phyloP scores from a whole-genome alignment of 306 rosid species.

The Ormosia emarginata region DNA sequence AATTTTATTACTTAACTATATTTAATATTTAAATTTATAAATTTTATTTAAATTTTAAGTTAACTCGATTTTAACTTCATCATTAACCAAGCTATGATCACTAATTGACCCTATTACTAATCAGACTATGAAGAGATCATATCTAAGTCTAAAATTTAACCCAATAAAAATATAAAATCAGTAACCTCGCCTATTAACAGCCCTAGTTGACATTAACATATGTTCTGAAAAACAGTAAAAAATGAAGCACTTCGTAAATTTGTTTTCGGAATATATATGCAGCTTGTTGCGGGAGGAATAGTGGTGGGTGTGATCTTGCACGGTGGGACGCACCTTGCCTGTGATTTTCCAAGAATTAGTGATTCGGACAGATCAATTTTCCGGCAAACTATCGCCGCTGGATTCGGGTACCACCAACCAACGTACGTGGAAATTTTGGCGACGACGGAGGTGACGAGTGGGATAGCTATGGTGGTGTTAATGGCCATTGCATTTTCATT shows the following conservation, averaged over 20 bases:
- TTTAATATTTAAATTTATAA: too few species aligned
- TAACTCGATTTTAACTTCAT: too few species aligned
- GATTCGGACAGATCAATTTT: conserved; percentile 49
- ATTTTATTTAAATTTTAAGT: too few species aligned
- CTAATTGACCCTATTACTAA: too few species aligned
- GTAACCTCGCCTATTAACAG: too few species aligned
- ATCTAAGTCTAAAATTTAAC: too few species aligned
- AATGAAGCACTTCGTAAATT: background rate
- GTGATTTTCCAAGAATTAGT: conserved; percentile 89
- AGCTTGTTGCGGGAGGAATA: conserved; percentile 85
- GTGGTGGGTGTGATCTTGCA: conserved; percentile 80
- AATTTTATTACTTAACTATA: too few species aligned
- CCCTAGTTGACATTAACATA: too few species aligned
- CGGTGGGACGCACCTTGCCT: conserved; percentile 82
- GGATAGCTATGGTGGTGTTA: conserved; percentile 62
- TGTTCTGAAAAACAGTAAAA: too few species aligned
- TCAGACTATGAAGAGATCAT: too few species aligned
- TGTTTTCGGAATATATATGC: background rate
- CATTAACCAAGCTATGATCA: too few species aligned
- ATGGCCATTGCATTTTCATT: conserved; percentile 76
- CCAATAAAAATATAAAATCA: too few species aligned
- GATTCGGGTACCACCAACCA: conserved; percentile 72
- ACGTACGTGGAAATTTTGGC: conserved; percentile 60
- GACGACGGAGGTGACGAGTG: conserved; percentile 67
- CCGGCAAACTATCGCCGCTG: conserved; percentile 53